These are phyloP conservation scores for Phytopythium delawarense DNA, from an alignment of 352 stramenopile species.

Conservation along the genomic window DNA sequence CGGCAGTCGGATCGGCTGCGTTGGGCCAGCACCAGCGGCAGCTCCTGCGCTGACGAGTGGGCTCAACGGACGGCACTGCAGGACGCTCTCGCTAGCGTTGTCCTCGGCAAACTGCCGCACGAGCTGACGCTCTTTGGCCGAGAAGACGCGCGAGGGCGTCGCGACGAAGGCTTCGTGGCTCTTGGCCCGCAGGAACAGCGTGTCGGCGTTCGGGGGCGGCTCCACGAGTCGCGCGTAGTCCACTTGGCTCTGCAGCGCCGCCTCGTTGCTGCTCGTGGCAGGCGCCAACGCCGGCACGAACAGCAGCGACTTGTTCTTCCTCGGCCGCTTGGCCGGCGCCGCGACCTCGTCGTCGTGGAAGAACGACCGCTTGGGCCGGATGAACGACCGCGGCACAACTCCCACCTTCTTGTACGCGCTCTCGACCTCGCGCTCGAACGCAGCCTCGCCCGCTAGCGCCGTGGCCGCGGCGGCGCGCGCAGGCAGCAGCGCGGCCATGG, in stretches of 20 bases:
- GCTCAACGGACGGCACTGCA: no score
- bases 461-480: neutral
- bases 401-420: slow-evolving; percentile 32
- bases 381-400: slow-evolving; percentile 45
- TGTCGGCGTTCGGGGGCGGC: slow-evolving; percentile 48
- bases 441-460: neutral
- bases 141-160: slow-evolving; percentile 40
- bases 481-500: slow-evolving; percentile 34
- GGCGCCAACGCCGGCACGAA: neutral
- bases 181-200: slow-evolving; percentile 37
- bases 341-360: slow-evolving; percentile 42
- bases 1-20: slow-evolving; percentile 18
- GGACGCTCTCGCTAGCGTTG: neutral
- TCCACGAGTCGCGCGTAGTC: slow-evolving; percentile 18
- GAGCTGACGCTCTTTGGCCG: slow-evolving; percentile 50
- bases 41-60: neutral
- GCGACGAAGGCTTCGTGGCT: slow-evolving; percentile 62
- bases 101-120: slow-evolving; percentile 37
- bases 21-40: neutral
- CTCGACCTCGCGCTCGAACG: slow-evolving; percentile 27
- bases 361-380: slow-evolving; percentile 53
- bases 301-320: neutral
- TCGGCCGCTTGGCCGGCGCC: slow-evolving; percentile 14
- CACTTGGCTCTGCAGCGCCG: neutral
- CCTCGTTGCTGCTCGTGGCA: neutral